phyloP scores from a whole-genome alignment of 257 asterid genomes.

The Solanum neorickii region DNA sequence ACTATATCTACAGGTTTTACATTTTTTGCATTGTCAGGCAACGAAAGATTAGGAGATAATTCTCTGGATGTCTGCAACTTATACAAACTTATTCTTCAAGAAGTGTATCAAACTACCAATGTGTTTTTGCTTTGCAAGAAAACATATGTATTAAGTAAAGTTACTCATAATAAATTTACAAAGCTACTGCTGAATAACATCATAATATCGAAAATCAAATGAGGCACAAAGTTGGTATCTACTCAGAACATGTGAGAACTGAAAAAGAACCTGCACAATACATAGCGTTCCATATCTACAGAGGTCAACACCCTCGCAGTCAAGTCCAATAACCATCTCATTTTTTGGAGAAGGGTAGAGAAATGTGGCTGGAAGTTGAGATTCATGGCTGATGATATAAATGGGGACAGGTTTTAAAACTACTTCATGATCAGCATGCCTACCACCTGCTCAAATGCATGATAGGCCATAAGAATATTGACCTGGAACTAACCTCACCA shows the following conservation, averaged over 20 bases:
- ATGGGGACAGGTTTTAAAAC: constrained; percentile 38
- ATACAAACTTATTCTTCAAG: not conserved
- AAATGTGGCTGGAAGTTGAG: constrained; percentile 82
- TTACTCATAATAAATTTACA: not conserved
- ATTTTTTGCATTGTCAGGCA: not conserved
- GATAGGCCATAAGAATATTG: not conserved
- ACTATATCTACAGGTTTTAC: not conserved
- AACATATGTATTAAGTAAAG: not conserved
- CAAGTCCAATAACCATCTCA: constrained; percentile 71
- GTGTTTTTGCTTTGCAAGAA: not conserved
- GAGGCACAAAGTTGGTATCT: not conserved
- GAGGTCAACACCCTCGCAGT: constrained; percentile 95
- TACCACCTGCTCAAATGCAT: not conserved
- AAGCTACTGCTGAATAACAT: not conserved
- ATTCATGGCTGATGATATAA: constrained; percentile 54
- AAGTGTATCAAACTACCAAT: not conserved
- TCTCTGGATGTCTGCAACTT: not conserved
- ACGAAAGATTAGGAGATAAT: not conserved
- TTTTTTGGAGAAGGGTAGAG: constrained; percentile 64
- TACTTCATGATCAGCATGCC: not conserved
- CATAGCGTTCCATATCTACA: constrained; percentile 82
- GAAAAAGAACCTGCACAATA: constrained; percentile 62
- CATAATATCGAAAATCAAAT: not conserved
- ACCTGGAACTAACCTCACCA: too few relatives aligned
- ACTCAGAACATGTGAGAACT: not conserved